These are phyloP conservation scores for Botryotinia narcissicola DNA, from an alignment of 2,329 filamentous ascomycete genomes.

Conservation along the genomic window DNA sequence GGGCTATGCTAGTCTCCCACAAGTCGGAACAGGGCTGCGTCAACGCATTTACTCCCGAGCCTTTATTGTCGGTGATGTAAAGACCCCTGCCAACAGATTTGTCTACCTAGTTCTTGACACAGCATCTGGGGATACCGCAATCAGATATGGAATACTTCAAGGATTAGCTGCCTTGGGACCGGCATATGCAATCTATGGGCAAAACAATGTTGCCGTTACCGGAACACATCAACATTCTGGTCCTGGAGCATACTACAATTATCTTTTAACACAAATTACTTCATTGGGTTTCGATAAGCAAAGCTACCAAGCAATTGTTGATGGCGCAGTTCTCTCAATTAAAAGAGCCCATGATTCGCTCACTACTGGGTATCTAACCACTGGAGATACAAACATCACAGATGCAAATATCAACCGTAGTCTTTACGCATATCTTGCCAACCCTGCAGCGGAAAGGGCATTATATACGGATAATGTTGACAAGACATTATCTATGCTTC, in stretches of 20 bases:
- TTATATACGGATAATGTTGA: slow-evolving; percentile 63
- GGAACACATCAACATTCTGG: slow-evolving; percentile 91
- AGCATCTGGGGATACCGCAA: slow-evolving; percentile 81
- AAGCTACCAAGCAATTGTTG: slow-evolving; percentile 86
- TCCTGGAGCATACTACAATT: slow-evolving; percentile 90
- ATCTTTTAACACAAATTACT: slow-evolving; percentile 86
- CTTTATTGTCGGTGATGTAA: slow-evolving; percentile 75
- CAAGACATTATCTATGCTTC: slow-evolving; percentile 75
- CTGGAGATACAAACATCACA: slow-evolving; percentile 65
- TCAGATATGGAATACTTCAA: slow-evolving; percentile 81
- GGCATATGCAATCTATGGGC: slow-evolving; percentile 71
- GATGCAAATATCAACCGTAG: slow-evolving; percentile 88
- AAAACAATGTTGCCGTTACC: slow-evolving; percentile 81
- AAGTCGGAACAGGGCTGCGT: slow-evolving; percentile 78
- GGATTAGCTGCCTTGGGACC: slow-evolving; percentile 66
- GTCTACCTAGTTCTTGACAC: slow-evolving; percentile 86
- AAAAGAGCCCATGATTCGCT: slow-evolving; percentile 74
- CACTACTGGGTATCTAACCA: slow-evolving; percentile 61
- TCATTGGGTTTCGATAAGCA: slow-evolving; percentile 80
- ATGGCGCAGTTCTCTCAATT: slow-evolving; percentile 79
- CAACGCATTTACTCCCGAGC: slow-evolving; percentile 88
- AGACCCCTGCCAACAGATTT: slow-evolving; percentile 67
- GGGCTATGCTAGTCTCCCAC: slow-evolving; percentile 81
- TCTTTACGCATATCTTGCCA: slow-evolving; percentile 80
- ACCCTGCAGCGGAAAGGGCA: slow-evolving; percentile 72